A percentile compares a stretch with the other conserved stretches of the same genome.
phyloP scores from a whole-genome alignment of 352 stramenopile genomes.

The Pythium angustatum region DNA sequence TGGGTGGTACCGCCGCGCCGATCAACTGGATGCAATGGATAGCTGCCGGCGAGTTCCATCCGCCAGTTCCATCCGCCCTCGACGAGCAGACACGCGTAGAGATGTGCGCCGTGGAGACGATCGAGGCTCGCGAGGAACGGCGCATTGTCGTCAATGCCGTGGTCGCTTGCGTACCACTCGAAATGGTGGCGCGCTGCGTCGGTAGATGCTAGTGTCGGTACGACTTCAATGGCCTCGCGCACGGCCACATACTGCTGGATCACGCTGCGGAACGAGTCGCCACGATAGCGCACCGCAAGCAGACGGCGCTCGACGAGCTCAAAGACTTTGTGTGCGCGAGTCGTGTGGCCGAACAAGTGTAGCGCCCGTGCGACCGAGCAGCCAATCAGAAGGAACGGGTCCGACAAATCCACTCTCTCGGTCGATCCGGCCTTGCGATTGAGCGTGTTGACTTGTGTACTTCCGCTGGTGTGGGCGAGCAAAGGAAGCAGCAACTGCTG shows the following conservation, averaged over 20 bases:
- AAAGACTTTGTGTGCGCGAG: background rate
- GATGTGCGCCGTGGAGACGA: background rate
- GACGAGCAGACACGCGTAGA: background rate
- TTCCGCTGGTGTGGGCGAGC: background rate
- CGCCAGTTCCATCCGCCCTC: too few species aligned
- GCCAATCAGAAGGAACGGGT: background rate
- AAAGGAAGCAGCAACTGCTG: background rate
- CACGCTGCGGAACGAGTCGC: slow-evolving; percentile 3
- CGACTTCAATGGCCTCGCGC: background rate
- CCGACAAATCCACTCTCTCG: background rate
- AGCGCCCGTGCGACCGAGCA: background rate
- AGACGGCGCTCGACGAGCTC: background rate
- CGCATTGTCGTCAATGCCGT: background rate
- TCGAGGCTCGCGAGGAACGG: background rate
- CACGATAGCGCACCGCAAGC: background rate
- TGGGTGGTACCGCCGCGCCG: too few species aligned
- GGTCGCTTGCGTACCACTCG: slow-evolving; percentile 4
- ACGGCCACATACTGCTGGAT: background rate
- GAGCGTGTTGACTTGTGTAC: background rate
- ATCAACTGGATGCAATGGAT: background rate
- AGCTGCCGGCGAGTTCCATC: background rate
- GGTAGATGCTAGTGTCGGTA: background rate
- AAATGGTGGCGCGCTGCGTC: background rate
- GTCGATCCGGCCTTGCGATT: background rate
- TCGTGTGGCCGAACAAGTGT: background rate